These are phyloP conservation scores for Phytophthora pluvialis DNA, from an alignment of 352 stramenopile species.

Conservation along the genomic window DNA sequence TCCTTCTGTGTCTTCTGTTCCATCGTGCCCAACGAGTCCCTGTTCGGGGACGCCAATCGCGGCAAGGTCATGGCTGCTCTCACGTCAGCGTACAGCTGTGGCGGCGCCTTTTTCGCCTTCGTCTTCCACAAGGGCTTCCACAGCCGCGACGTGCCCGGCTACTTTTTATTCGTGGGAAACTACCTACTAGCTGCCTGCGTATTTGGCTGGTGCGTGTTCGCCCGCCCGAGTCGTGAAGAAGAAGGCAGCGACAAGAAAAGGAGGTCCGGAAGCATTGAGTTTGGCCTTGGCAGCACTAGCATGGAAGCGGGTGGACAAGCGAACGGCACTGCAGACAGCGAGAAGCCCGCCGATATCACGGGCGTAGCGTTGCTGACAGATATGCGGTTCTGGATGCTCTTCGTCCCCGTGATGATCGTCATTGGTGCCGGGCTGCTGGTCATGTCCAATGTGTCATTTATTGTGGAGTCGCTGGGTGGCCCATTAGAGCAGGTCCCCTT, in stretches of 20 bases:
- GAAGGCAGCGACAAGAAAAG: constrained; percentile 20
- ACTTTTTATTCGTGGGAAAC: constrained; percentile 75
- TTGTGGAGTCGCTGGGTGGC: constrained; percentile 76
- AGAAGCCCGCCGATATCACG: constrained; percentile 59
- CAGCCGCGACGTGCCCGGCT: constrained; percentile 59
- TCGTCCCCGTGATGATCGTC: constrained; percentile 75
- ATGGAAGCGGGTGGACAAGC: constrained; percentile 30
- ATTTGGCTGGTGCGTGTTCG: constrained; percentile 60
- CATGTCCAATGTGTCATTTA: constrained; percentile 89
- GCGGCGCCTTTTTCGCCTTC: constrained; percentile 78
- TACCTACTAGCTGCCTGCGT: constrained; percentile 57
- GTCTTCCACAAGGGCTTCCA: constrained; percentile 70
- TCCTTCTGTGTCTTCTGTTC: constrained; percentile 80
- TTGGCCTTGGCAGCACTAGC: constrained; percentile 41
- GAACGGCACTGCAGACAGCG: constrained; percentile 24
- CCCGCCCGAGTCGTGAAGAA: constrained; percentile 25
- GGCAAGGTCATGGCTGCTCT: constrained; percentile 81
- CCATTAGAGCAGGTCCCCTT: constrained; percentile 65
- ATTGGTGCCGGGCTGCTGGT: constrained; percentile 76
- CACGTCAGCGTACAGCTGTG: constrained; percentile 79
- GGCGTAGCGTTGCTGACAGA: constrained; percentile 59
- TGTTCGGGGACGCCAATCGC: constrained; percentile 73
- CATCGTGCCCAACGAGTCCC: constrained; percentile 79
- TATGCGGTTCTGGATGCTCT: constrained; percentile 79
- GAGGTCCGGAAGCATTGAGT: constrained; percentile 51